Conservation (phyloP, 768 basidiomycete genomes). For the Tricholoma bakamatsutake region DNA sequence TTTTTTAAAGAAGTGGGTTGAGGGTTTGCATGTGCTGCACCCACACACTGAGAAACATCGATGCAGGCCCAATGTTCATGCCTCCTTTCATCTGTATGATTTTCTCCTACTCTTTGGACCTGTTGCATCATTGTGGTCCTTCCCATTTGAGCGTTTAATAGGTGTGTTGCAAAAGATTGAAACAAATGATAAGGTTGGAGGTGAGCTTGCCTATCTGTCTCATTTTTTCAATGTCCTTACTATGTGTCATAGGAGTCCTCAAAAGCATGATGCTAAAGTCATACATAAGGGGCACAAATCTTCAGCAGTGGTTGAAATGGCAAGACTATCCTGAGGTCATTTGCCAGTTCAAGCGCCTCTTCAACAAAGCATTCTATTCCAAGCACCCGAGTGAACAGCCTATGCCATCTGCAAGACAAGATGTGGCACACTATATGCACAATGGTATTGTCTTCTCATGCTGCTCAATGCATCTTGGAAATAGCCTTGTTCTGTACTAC, state of each 20-base stretch:
- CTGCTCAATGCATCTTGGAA: too few relatives aligned
- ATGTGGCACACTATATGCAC: neutral
- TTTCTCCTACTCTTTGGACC: conserved; percentile 30
- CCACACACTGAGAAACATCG: conserved; percentile 13
- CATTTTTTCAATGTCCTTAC: too few relatives aligned
- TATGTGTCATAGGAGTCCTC: neutral
- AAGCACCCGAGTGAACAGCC: neutral
- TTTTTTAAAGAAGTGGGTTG: conserved; percentile 19
- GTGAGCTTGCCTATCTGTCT: neutral
- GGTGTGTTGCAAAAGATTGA: conserved; percentile 27
- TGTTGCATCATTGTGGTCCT: conserved; percentile 32
- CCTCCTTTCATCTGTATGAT: too few relatives aligned
- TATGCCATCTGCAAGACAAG: neutral
- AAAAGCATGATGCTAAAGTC: neutral
- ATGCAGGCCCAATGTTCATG: conserved; percentile 14
- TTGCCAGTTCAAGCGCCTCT: conserved; percentile 2
- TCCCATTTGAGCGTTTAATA: conserved; percentile 33
- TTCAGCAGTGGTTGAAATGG: conserved; percentile 1
- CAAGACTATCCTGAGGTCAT: conserved; percentile 4
- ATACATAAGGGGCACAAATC: conserved; percentile 1
- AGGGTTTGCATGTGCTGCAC: conserved; percentile 14
- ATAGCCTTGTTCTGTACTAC: too few relatives aligned
- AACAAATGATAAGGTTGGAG: conserved; percentile 27
- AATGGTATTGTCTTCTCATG: neutral
- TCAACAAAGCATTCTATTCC: conserved; percentile 4